Conservation (phyloP, 2,329 filamentous ascomycete species). For the Penicillium brevicompactum region DNA sequence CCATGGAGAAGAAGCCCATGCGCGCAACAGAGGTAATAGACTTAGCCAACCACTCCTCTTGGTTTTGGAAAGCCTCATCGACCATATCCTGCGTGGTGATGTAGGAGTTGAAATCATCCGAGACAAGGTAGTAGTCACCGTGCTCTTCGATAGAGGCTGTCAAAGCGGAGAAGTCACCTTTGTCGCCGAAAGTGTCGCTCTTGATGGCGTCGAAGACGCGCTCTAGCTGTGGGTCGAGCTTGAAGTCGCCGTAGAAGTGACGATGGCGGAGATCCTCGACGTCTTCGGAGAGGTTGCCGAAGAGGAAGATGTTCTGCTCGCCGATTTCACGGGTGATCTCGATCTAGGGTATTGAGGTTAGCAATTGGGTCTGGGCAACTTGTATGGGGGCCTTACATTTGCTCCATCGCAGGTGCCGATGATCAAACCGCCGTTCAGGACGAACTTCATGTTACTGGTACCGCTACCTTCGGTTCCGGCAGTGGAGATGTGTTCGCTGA, state of each 20-base stretch:
- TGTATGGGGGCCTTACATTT: slow-evolving; percentile 66
- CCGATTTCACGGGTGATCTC: slow-evolving; percentile 97
- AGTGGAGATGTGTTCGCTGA: slow-evolving; percentile 98
- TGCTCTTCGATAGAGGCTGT: slow-evolving; percentile 85
- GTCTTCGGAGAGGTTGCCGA: slow-evolving; percentile 92
- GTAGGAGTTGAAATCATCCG: slow-evolving; percentile 96
- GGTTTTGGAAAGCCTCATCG: slow-evolving; percentile 87
- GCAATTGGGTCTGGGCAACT: not conserved
- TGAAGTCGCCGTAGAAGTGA: slow-evolving; percentile 80
- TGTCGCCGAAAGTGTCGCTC: slow-evolving; percentile 76
- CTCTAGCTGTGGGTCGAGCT: slow-evolving; percentile 73
- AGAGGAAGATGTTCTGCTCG: slow-evolving; percentile 97
- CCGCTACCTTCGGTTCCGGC: slow-evolving; percentile 88
- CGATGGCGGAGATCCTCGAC: slow-evolving; percentile 92
- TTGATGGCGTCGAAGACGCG: slow-evolving; percentile 85
- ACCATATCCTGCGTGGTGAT: slow-evolving; percentile 87
- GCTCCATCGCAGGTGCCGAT: slow-evolving; percentile 98
- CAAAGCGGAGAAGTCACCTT: slow-evolving; percentile 76
- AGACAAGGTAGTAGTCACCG: slow-evolving; percentile 96
- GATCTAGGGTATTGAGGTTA: slow-evolving; percentile 58
- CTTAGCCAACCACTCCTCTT: slow-evolving; percentile 91
- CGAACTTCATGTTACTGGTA: slow-evolving; percentile 99
- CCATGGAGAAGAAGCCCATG: slow-evolving; percentile 97
- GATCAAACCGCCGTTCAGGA: slow-evolving; percentile 93
- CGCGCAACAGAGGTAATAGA: slow-evolving; percentile 82